Evolutionary conservation across 2,329 filamentous ascomycete species (phyloP), one percentile per base, ranked within the genome.

Genomic region (Tricladium varicosporioides): DNA sequence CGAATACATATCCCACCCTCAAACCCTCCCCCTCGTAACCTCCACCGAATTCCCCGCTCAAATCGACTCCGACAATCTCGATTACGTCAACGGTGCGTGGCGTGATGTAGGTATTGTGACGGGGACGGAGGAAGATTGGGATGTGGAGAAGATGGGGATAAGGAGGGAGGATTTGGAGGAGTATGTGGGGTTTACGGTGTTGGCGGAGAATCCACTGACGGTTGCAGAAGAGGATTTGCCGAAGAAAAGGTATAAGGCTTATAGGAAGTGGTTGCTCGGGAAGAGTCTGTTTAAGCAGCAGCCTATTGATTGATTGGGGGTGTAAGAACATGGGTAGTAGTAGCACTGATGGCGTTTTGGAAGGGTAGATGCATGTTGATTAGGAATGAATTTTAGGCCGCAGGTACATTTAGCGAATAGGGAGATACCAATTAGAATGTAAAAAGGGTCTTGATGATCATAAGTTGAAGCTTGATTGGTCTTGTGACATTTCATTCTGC

Each of bases 271-370:
- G 93, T 78, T 99, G 69, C 83, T 86, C 60, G 93, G 93, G 15
- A 97, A 97, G 77, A 96, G 91, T 67, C 81, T 97, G 67, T 97
- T 97, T 73, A 97, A 97, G 75, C 92, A 97, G 78, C 85, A 87
- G 72, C 84, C 87, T 47, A 78, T 80, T 62, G 78, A 80, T 68
- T 71, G 51, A 27, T 27, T 27, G 22, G 49, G 27, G 32, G 19
- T 51, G 43, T 31, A 51, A 32, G 8, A 33, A 60, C 14, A 16
- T 51, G 32, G 9, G 2, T 31, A 44, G 5, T 42, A 42, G 19
- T 27, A 40, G 16, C 40, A 14, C n/a, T 42, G 33, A 44, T 27
- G 48, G 54, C 50, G 45, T 27, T 27, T 27, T 7, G 22, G 22
- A 27, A 27, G 22, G 22, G 22, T 7, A 7, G 22, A 27, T 27